phyloP scores from a whole-genome alignment of 108 stramenopile genomes.

The Cyclostephanos invisitatus region DNA sequence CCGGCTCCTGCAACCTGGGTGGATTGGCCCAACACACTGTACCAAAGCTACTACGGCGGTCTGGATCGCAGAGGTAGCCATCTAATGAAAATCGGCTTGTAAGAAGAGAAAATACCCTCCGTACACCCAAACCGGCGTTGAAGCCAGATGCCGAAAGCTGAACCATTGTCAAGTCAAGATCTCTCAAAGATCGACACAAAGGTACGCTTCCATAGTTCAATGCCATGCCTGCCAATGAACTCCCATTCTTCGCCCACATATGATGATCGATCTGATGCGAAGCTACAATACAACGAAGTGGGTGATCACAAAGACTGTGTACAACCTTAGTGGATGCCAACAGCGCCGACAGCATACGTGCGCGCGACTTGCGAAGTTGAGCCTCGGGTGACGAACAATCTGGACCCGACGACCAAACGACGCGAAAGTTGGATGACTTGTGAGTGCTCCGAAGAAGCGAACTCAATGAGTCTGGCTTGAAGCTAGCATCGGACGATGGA shows the following conservation, averaged over 20 bases:
- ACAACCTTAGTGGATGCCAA: constrained; percentile 88
- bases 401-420: constrained; percentile 86
- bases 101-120: constrained; percentile 70
- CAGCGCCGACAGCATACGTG: constrained; percentile 68
- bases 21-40: constrained; percentile 76
- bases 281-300: constrained; percentile 83
- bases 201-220: constrained; percentile 85
- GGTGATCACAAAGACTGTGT: constrained; percentile 85
- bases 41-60: constrained; percentile 54
- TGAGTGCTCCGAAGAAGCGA: constrained; percentile 71
- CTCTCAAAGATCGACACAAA: constrained; percentile 80
- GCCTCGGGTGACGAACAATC: constrained; percentile 82
- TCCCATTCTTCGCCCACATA: constrained; percentile 89
- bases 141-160: constrained; percentile 85
- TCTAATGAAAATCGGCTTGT: constrained; percentile 83
- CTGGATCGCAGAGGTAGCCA: constrained; percentile 85
- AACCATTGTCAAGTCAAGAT: constrained; percentile 82
- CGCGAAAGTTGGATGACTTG: constrained; percentile 81
- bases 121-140: constrained; percentile 83
- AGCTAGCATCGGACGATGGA: constrained; percentile 21
- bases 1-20: constrained; percentile 78
- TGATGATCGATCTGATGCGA: constrained; percentile 86
- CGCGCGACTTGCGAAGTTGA: constrained; percentile 67
- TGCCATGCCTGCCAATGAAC: constrained; percentile 79
- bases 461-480: constrained; percentile 68